phyloP scores from a whole-genome alignment of 495 filamentous ascomycete genomes.

The Chaetomidium leptoderma region DNA sequence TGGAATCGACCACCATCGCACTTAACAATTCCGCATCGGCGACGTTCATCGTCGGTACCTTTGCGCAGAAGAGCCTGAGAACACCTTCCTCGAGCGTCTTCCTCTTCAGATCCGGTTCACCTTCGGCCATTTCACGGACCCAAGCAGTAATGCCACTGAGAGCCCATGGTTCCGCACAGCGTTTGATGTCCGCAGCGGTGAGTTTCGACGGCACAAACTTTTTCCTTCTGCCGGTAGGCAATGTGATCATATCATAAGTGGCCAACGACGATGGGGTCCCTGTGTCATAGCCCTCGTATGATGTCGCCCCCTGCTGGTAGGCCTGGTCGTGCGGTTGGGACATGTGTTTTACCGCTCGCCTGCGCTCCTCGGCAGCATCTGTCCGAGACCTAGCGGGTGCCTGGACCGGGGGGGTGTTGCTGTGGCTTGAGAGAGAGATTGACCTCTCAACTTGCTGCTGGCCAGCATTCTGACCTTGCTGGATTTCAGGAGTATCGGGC shows the following conservation, averaged over 20 bases:
- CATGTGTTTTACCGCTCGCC: constrained; percentile 56
- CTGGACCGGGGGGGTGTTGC: constrained; percentile 71
- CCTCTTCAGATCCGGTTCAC: constrained; percentile 73
- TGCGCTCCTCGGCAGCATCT: constrained; percentile 69
- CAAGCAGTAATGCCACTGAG: constrained; percentile 81
- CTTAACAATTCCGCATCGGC: constrained; percentile 90
- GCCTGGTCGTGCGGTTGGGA: constrained; percentile 49
- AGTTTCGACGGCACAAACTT: constrained; percentile 88
- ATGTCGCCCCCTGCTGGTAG: constrained; percentile 38
- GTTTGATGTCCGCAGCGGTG: constrained; percentile 75
- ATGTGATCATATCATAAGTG: constrained; percentile 63
- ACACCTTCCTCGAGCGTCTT: constrained; percentile 80
- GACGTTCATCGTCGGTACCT: constrained; percentile 98
- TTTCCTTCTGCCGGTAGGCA: constrained; percentile 64
- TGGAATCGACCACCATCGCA: constrained; percentile 69
- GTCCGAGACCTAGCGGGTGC: constrained; percentile 89
- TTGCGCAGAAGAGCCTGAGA: constrained; percentile 86
- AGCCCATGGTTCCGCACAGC: constrained; percentile 88
- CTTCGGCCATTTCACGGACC: constrained; percentile 84
- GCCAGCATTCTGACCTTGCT: constrained; percentile 27
- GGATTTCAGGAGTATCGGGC: constrained; percentile 30
- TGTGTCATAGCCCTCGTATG: constrained; percentile 48
- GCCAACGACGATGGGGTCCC: constrained; percentile 51
- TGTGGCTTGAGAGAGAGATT: constrained; percentile 75
- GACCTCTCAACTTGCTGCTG: constrained; percentile 71